These are phyloP conservation scores for Crithidia expoeki DNA, from an alignment of 208 protist species.

Conservation along the genomic window DNA sequence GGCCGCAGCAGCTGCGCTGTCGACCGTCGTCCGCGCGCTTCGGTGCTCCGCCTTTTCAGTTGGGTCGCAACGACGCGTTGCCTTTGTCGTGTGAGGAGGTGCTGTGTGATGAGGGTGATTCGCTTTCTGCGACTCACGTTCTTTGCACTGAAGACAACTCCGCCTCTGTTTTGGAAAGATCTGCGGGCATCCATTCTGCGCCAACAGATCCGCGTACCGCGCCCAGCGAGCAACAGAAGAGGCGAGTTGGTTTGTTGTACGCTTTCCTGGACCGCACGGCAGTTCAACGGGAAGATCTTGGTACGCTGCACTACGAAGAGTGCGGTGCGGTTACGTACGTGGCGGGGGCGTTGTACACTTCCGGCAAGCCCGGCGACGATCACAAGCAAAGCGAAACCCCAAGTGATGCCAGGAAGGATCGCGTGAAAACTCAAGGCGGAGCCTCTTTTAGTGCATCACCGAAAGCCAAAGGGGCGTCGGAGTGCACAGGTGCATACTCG, in stretches of 20 bases:
- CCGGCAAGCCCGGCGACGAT: neutral
- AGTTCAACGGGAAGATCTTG: conserved; percentile 18
- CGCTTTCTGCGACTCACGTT: no score
- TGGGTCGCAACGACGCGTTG: conserved; percentile 23
- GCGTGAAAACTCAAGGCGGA: neutral
- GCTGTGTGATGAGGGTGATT: conserved; percentile 3
- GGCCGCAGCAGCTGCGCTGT: neutral
- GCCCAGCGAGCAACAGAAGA: neutral
- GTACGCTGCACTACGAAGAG: conserved; percentile 49
- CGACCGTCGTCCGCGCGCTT: conserved; percentile 5
- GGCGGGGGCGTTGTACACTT: neutral
- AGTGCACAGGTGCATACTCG: conserved; percentile 12
- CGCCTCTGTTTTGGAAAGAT: no score
- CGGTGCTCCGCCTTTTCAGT: neutral
- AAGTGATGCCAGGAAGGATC: neutral
- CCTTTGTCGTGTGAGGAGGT: conserved; percentile 16
- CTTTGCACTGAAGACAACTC: no score
- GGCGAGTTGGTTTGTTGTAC: conserved; percentile 15
- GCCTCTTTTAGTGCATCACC: neutral
- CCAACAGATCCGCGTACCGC: no score
- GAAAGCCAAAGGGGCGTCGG: neutral
- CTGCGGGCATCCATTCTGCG: no score
- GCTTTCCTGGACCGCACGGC: conserved; percentile 30
- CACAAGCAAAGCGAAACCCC: neutral
- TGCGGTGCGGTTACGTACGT: conserved; percentile 41